A percentile compares a stretch with the other conserved stretches of the same genome.
phyloP scores from a whole-genome alignment of 1,284 basidiomycete genomes.

The Boletus sp. region DNA sequence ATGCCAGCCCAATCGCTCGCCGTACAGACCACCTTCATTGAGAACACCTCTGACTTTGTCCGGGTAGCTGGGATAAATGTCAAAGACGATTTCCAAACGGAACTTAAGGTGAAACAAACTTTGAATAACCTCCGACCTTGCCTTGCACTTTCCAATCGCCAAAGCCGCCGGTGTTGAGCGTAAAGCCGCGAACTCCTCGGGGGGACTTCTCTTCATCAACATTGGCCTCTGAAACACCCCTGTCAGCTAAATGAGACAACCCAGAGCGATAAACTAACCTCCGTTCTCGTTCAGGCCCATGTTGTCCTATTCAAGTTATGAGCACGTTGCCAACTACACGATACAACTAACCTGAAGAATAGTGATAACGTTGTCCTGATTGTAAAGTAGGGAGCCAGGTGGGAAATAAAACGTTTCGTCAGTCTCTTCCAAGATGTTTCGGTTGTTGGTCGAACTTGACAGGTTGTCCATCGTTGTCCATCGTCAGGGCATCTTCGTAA shows the following conservation, averaged over 20 bases:
- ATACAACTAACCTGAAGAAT: conserved; percentile 54
- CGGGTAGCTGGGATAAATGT: conserved; percentile 41
- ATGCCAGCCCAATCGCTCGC: conserved; percentile 79
- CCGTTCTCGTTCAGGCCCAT: conserved; percentile 70
- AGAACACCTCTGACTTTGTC: conserved; percentile 67
- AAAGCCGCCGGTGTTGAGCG: conserved; percentile 57
- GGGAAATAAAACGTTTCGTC: conserved; percentile 65
- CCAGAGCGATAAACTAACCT: conserved; percentile 31
- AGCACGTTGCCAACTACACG: not conserved
- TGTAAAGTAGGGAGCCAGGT: conserved; percentile 41
- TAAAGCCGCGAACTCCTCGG: conserved; percentile 74
- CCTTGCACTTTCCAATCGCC: conserved; percentile 78
- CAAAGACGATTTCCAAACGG: not conserved
- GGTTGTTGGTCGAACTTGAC: conserved; percentile 59
- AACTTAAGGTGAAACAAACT: conserved; percentile 39
- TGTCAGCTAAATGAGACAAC: conserved; percentile 16
- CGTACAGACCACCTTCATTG: conserved; percentile 79
- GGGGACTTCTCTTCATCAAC: conserved; percentile 54
- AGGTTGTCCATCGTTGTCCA: not conserved
- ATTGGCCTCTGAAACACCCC: conserved; percentile 12
- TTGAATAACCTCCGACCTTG: conserved; percentile 70
- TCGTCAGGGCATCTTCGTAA: conserved; percentile 5
- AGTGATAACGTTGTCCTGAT: conserved; percentile 69
- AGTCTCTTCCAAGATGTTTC: conserved; percentile 54
- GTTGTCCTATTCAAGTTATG: conserved; percentile 52